Base-by-base conservation (phyloP, 2,329 filamentous ascomycete species). In the Pestalotiopsis sp. region DNA sequence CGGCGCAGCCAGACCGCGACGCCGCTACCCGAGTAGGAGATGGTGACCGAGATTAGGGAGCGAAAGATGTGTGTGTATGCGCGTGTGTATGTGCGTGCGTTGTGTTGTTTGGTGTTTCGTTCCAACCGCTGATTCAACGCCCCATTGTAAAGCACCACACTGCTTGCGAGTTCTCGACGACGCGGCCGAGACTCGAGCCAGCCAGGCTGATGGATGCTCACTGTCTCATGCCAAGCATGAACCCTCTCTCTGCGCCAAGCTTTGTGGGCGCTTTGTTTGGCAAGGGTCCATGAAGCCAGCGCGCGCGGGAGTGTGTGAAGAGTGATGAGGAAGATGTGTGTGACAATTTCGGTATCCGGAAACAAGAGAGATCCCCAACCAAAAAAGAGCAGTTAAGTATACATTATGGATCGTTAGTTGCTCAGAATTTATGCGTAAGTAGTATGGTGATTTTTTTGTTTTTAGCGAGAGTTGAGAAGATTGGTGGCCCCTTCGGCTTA, bases 361-460 rank as follows among this genome's bases (percentile, higher is more conserved):
- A 9, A 52, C 17, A 52, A n/a, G 17, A 52, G 20, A 52, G 45
- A 52, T 52, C 45, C 45, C 45, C 45, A 52, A 23, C 17, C 3
- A 52, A 20, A 52, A 52, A 23, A 52, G 45, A 52, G 45, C 45
- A 52, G 45, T 52, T 25, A 49, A 64, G 36, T 64, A 64, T 64
- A 64, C 61, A 64, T 64, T 64, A 64, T 41, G 61, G 27, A 49
- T 64, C 25, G 59, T 62, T n/a, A 38, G 59, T 20, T 62, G 59
- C 36, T 62, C 25, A 36, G 27, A 20, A 9, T 62, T 14, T 27
- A 59, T 59, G 23, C 17, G 14, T 59, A 52, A 52, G 20, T 59
- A 27, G 23, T 27, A 13, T 13, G 57, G 25, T 23, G 56, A 39
- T n/a, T 36, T 36, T 38, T 25, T 23, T 58, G 14, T 27, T 36